These are phyloP conservation scores for Calonectria multiphialidica DNA, from an alignment of 2,329 filamentous ascomycete genomes.

Conservation along the genomic window DNA sequence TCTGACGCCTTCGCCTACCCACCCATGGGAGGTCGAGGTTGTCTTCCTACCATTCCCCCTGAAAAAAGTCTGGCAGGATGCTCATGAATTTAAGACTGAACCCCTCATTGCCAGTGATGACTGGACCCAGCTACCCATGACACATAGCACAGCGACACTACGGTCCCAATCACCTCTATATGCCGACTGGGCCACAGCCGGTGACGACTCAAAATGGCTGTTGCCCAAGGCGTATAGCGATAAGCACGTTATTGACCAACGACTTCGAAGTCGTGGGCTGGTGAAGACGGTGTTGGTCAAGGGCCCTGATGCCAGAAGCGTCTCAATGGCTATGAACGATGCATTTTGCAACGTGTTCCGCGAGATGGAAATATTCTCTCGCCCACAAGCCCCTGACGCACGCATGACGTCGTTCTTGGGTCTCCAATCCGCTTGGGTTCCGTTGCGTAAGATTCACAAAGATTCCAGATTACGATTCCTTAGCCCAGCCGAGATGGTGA, in stretches of 20 bases:
- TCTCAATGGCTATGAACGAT: constrained; percentile 71
- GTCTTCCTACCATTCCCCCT: constrained; percentile 79
- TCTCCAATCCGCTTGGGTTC: constrained; percentile 78
- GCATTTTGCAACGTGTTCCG: constrained; percentile 71
- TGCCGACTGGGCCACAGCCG: constrained; percentile 59
- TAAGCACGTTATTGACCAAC: constrained; percentile 72
- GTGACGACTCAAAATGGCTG: constrained; percentile 70
- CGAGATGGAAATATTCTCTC: constrained; percentile 54
- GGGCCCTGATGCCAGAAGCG: constrained; percentile 74
- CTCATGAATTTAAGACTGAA: constrained; percentile 60
- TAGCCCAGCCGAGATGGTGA: constrained; percentile 78
- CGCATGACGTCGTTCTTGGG: constrained; percentile 64
- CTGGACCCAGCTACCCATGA: constrained; percentile 68
- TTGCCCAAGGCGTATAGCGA: constrained; percentile 76
- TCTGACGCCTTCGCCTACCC: constrained; percentile 69
- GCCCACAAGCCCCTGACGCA: constrained; percentile 41
- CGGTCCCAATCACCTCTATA: constrained; percentile 62
- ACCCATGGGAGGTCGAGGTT: constrained; percentile 82
- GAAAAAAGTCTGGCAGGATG: constrained; percentile 66
- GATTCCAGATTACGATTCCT: constrained; percentile 80
- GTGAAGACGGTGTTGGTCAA: constrained; percentile 73
- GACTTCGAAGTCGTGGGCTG: constrained; percentile 81
- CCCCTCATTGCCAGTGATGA: constrained; percentile 57
- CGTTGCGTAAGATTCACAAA: constrained; percentile 81
- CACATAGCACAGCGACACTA: constrained; percentile 56